Evolutionary conservation across 2,329 filamentous ascomycete genomes (phyloP), one percentile per base, ranked within the genome.

Genomic region (Arthroderma sp.): DNA sequence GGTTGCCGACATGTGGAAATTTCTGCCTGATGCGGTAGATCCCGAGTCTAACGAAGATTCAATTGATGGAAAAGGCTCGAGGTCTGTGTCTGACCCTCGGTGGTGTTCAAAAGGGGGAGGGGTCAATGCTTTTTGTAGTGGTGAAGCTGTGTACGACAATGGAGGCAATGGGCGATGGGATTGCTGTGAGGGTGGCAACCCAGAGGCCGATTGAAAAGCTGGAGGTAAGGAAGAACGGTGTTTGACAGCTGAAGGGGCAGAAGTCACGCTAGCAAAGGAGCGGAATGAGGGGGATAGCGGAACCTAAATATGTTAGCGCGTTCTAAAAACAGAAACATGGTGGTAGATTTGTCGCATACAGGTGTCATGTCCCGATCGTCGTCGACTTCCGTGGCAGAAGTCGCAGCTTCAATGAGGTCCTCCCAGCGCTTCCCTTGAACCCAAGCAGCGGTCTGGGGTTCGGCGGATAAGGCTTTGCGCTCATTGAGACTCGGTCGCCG

Each of bases 321-420:
- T 34, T 8, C 11, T 34, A 9, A 36, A 29, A 22, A n/a, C 22
- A 43, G 37, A 38, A 38, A 38, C 8, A 38, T 9, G 34, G 32
- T 28, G 11, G 32, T n/a, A 40, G 39, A 39, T 36, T 42, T 22
- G 46, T 48, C 55, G 73, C 80, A 72, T 75, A 93, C 85, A 58
- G 85, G 85, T 61, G 86, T 93, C 60, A 89, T 77, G 64, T 94
- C 88, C 59, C 75, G 69, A 53, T 88, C 87, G 61, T 94, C 86
- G 58, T 91, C 75, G 56, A 82, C 89, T 66, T 94, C 88, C 3
- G 86, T 93, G 29, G 88, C 87, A 50, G 86, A 94, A 30, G 89
- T 87, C 44, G 85, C 89, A 43, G 89, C 89, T 64, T 95, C 88
- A 52, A 96, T 93, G 49, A 96, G 73, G 63, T 96, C 89, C 64